A percentile compares a stretch with the other conserved stretches of the same genome.
These are phyloP conservation scores for Nephelium lappaceum DNA, from an alignment of 345 rosid species.

Conservation along the genomic window DNA sequence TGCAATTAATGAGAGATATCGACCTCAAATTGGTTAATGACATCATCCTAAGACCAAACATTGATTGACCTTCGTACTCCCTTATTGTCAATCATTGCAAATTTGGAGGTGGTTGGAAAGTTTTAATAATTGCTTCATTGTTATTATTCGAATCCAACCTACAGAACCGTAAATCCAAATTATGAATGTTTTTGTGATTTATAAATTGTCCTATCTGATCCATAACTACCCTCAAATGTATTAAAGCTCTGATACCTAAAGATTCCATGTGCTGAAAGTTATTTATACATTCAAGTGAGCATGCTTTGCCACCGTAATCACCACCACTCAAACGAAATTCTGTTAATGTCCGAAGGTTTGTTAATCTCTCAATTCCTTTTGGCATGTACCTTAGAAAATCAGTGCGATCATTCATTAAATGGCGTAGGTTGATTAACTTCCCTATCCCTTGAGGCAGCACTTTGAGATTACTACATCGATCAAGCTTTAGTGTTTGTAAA, in stretches of 20 bases:
- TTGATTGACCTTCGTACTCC: background rate
- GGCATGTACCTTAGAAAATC: background rate
- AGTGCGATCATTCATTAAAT: background rate
- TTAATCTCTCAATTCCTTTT: conserved; percentile 15
- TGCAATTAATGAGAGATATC: accelerated
- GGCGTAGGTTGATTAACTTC: conserved; percentile 11
- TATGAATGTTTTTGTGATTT: background rate
- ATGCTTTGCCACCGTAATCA: background rate
- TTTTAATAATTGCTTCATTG: background rate
- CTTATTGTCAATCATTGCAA: background rate
- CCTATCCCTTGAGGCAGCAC: background rate
- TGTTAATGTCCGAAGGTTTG: background rate
- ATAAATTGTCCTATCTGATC: background rate
- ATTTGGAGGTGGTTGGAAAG: background rate
- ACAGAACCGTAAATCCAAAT: background rate
- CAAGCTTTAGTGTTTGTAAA: conserved; percentile 13
- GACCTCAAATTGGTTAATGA: background rate
- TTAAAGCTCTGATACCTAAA: background rate
- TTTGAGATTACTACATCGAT: accelerated
- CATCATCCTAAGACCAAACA: background rate
- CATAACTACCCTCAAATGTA: background rate
- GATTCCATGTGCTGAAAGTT: background rate
- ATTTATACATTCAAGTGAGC: background rate
- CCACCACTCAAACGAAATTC: background rate
- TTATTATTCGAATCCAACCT: background rate